Evolutionary conservation across 768 basidiomycete species (phyloP), one percentile per base, ranked within the genome.

Genomic region (Kwoniella heveanensis): DNA sequence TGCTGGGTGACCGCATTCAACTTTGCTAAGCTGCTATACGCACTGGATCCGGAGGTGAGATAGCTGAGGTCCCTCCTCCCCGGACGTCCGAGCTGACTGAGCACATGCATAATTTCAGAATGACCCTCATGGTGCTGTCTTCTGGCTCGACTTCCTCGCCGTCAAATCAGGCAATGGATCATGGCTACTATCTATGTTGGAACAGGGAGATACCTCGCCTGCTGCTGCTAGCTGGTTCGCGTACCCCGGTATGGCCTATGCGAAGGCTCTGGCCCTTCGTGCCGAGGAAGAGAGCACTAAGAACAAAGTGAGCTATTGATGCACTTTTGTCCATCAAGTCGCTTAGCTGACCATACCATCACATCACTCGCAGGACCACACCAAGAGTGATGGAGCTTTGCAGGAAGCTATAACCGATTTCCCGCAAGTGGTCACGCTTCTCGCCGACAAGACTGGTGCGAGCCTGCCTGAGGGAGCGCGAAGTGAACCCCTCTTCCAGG

Each of bases 1-100:
- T 91, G 91, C 70, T 85, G 88, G 57, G 85, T 92, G 19, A 92
- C 95, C 0, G 87, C 92, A 0, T 95, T 96, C 79, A 92, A 96
- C 75, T 93, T 92, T 71, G 87, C 91, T 0, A 85, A 89, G n/a
- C 84, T 97, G 1, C 82, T 97, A 55, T 88, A 90, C 62, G 86
- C 88, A 9, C 83, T 98, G 0, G 92, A 96, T 74, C 91, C 94
- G 4, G 62, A 68, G 54, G 72, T 69, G 44, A 54, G 67, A 21
- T 19, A 9, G 27, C 12, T 21, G 9, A 10, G 27, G 19, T 25
- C 10, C 22, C 21, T 46, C 54, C 12, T 30, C 22, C 13, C 2
- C 3, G 3, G 24, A 19, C 36, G 53, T 47, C 52, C 51, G 26
- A 37, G 50, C 51, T 57, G 17, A 54, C 46, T 29, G 25, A 2